These are phyloP conservation scores for peach (Prunus persica) DNA, from an alignment of 306 rosid species.

Conservation along the genomic window DNA sequence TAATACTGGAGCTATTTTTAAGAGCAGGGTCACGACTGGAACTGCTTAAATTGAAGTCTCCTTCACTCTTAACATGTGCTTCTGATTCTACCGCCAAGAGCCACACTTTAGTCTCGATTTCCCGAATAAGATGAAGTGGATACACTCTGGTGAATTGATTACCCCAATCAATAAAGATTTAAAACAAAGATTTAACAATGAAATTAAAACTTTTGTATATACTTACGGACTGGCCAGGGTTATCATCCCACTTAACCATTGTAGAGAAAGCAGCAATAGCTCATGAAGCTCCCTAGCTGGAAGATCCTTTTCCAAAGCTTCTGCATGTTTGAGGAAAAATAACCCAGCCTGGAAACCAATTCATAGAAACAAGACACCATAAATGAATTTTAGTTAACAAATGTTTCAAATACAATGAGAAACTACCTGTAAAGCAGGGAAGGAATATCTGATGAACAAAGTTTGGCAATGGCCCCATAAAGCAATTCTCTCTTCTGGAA, in stretches of 20 bases:
- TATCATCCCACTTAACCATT: slow-evolving; percentile 98
- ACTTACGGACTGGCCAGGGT: slow-evolving; percentile 77
- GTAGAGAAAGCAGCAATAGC: slow-evolving; percentile 79
- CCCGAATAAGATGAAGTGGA: slow-evolving; percentile 88
- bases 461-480: slow-evolving; percentile 94
- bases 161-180: slow-evolving; percentile 33
- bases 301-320: slow-evolving; percentile 94
- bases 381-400: slow-evolving; percentile 18
- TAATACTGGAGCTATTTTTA: slow-evolving; percentile 73
- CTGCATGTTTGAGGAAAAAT: slow-evolving; percentile 95
- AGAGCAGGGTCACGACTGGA: slow-evolving; percentile 47
- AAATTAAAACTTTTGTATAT: slow-evolving; percentile 18
- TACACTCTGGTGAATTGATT: slow-evolving; percentile 60
- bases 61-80: slow-evolving; percentile 81
- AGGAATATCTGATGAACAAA: slow-evolving; percentile 84
- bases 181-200: slow-evolving; percentile 20
- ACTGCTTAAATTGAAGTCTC: slow-evolving; percentile 60
- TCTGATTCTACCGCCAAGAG: slow-evolving; percentile 94
- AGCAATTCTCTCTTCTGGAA: slow-evolving; percentile 93
- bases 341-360: slow-evolving; percentile 77
- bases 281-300: slow-evolving; percentile 97
- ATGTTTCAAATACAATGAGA: slow-evolving; percentile 25
- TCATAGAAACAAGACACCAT: slow-evolving; percentile 16
- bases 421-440: slow-evolving; percentile 85
- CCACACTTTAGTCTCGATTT: slow-evolving; percentile 96